Evolutionary conservation across 2,329 filamentous ascomycete species (phyloP), one percentile per base, ranked within the genome.

Genomic region (Coniosporium uncinatum): DNA sequence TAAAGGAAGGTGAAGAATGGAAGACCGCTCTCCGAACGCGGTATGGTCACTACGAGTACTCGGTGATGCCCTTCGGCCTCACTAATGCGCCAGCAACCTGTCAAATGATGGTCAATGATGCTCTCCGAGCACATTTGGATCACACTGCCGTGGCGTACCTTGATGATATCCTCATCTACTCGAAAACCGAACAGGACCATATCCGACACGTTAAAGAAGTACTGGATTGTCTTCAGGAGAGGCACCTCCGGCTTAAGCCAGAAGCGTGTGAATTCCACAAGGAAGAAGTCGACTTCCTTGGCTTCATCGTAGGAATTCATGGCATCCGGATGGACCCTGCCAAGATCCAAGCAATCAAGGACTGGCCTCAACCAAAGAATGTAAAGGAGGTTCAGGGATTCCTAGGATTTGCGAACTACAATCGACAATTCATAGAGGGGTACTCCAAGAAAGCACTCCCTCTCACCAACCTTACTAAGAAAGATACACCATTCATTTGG

Each of bases 1-100:
- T 67, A 14, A 47, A 46, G 16, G 19, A 53, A 47, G 53, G 53
- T 21, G 48, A 65, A 13, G 33, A 42, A 46, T 62, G 47, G 49
- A 61, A 57, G 41, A 65, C 48, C n/a, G 50, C 51, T 0, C 68
- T 66, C 42, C 17, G 42, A 17, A 64, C 49, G 2, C 41, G 51
- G n/a, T 65, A 56, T 43, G 49, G 56, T 22, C 42, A 48, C 2
- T 67, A 49, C 41, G 40, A 68, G 44, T 67, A 54, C 27, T 32
- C 54, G 27, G 52, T 68, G 14, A 47, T 43, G 13, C 52, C 49
- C 1, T 54, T 54, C 39, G 38, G 52, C 4, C 29, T 54, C 5
- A 16, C 31, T 11, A 50, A 50, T 35, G 36, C 38, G 4, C 49
- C 42, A 27, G 39, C 32, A 5, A 49, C 51, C 14, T 50, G 49